Evolutionary conservation across 768 basidiomycete species (phyloP), one percentile per base, ranked within the genome.

Genomic region (Tricholoma furcatifolium): DNA sequence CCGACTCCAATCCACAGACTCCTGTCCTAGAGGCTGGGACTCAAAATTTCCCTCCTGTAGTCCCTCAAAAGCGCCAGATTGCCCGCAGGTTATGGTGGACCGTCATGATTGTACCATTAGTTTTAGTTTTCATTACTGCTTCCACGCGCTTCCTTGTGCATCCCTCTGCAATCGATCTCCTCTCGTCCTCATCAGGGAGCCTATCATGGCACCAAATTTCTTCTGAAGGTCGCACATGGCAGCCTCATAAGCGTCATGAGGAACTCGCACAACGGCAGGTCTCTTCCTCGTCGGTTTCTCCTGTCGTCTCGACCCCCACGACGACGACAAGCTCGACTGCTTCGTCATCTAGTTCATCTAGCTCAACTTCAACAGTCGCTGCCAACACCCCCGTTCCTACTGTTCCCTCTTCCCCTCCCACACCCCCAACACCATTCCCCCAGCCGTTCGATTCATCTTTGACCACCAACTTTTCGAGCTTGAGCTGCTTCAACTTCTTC

Each of bases 341-440:
- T 8, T 51, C 57, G 12, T 12, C 55, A 14, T 38, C 69, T 6
- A 62, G 68, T 3, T n/a, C n/a, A n/a, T n/a, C n/a, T n/a, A 31
- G 61, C 32, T 55, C 70, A 10, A n/a, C 47, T 2, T 14, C 42
- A 15, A 27, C 69, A 4, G 59, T 67, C 5, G 30, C 62, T 30
- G 58, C 70, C 7, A 59, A 56, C 47, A 73, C 59, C 34, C 50
- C 62, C 23, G 60, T 77, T 7, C 83, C 82, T 1, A 72, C 77
- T 2, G 68, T 85, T n/a, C 84, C 85, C 0, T 54, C 68, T 4
- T 56, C 70, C 5, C 67, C 79, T 3, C 81, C 86, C 2, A 54
- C 58, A 6, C 75, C 91, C 21, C 88, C 89, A 7, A 82, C 81
- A 5, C 91, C 91, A 0, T 91, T 93, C 65, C 88, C 88, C 3